These are phyloP conservation scores for Emmonsiellopsis sp. DNA, from an alignment of 2,329 filamentous ascomycete species.

Conservation along the genomic window DNA sequence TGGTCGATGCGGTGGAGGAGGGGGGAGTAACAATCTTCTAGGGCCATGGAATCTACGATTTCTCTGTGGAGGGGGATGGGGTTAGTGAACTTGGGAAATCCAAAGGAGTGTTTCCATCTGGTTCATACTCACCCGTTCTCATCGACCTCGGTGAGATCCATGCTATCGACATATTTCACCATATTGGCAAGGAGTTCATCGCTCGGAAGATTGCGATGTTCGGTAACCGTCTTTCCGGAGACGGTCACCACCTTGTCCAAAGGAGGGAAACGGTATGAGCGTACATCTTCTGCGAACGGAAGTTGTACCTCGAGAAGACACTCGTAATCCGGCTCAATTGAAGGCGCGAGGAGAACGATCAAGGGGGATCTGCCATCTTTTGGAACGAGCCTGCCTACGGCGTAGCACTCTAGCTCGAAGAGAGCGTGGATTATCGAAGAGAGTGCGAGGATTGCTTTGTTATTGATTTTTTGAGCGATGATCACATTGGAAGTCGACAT, in stretches of 20 bases:
- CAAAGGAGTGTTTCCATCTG: neutral
- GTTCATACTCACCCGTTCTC: constrained; percentile 58
- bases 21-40: constrained; percentile 78
- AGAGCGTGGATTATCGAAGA: constrained; percentile 86
- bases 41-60: constrained; percentile 58
- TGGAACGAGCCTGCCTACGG: constrained; percentile 71
- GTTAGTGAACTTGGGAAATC: constrained; percentile 9
- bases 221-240: constrained; percentile 67
- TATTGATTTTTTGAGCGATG: constrained; percentile 65
- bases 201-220: constrained; percentile 74
- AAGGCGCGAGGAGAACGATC: constrained; percentile 69
- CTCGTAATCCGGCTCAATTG: constrained; percentile 68
- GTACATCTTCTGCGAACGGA: constrained; percentile 86
- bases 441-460: constrained; percentile 72
- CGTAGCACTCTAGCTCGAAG: constrained; percentile 74
- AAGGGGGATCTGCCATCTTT: constrained; percentile 75
- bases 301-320: constrained; percentile 83
- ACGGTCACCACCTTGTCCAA: constrained; percentile 79
- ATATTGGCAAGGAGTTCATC: constrained; percentile 68
- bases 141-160: constrained; percentile 71
- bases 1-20: constrained; percentile 81
- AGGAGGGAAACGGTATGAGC: constrained; percentile 83
- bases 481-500: constrained; percentile 75
- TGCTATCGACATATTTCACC: constrained; percentile 83
- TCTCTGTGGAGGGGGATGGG: constrained; percentile 26